Percentiles rank a stretch among this genome's conserved stretches.
Conservation (phyloP, 2,329 filamentous ascomycete genomes). For the Pestalotiopsis sp. region DNA sequence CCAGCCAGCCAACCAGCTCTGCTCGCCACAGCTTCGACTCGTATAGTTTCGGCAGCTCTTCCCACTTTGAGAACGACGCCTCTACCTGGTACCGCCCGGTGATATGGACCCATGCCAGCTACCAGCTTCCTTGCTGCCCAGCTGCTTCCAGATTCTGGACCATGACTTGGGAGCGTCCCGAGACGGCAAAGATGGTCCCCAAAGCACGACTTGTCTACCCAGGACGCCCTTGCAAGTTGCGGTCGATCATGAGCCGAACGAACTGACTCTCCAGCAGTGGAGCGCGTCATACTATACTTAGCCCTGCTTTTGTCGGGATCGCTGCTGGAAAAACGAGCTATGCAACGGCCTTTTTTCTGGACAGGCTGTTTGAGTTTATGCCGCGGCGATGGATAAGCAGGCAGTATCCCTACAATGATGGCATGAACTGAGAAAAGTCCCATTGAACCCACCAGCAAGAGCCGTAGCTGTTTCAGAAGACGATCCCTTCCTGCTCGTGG, state of each 20-base stretch:
- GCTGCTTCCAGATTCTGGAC: background rate
- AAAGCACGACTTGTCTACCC: background rate
- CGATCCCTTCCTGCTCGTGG: conserved; percentile 5
- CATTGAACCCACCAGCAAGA: background rate
- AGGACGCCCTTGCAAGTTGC: background rate
- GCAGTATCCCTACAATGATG: background rate
- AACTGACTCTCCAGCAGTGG: conserved; percentile 3
- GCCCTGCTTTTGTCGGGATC: background rate
- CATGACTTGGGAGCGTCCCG: background rate
- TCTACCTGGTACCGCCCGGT: background rate
- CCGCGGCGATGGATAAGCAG: conserved; percentile 2
- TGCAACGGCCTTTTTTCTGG: background rate
- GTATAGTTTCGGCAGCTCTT: background rate
- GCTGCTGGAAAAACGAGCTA: background rate
- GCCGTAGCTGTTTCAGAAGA: conserved; percentile 13
- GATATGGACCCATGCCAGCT: background rate
- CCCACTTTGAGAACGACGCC: background rate
- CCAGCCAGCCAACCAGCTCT: background rate
- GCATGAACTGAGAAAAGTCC: background rate
- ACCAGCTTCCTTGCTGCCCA: background rate
- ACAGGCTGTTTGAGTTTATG: conserved; percentile 6
- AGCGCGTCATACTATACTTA: conserved; percentile 6
- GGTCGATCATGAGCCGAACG: conserved; percentile 1
- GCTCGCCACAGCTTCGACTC: background rate
- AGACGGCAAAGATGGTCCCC: background rate